Evolutionary conservation across 2,329 filamentous ascomycete species (phyloP), one percentile per base, ranked within the genome.

Genomic region (Pseudogymnoascus pannorum): DNA sequence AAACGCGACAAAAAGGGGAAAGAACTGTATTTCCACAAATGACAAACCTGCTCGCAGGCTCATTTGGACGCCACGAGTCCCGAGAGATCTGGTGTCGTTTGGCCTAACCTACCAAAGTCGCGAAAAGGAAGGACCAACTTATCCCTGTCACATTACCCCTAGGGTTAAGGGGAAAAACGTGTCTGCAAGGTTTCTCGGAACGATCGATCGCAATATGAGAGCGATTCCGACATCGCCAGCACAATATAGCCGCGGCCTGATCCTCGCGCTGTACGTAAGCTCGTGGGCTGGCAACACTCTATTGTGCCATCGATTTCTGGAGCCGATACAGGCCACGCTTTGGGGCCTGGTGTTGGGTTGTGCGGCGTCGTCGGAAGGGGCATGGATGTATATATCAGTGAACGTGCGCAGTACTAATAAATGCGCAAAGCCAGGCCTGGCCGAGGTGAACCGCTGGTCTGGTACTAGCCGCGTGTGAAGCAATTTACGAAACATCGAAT

Each of bases 361-460:
- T 51, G 24, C 44, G 14, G 24, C 29, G 44, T 24, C 24, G n/a
- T 18, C 20, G 22, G 2, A 54, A 31, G 42, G n/a, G 44, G 4
- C 44, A 54, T 54, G 44, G 44, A 26, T 31, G 44, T 54, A 54
- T 54, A 54, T 31, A 29, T 54, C 44, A 54, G 44, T n/a, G 26
- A 54, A 54, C 44, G 44, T 54, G 44, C 44, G 26, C 44, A 5
- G n/a, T 18, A 31, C 44, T 9, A 18, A 14, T 18, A 12, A 12
- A 18, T 31, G 44, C 24, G 26, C 12, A 2, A 54, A 18, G 24
- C 3, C 8, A 31, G 44, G 24, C 26, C 44, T 31, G 44, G 44
- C 24, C 44, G 14, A 54, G 16, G 24, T 7, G 44, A 31, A 54
- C 44, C 44, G 24, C n/a, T 31, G n/a, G 24, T 18, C 24, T 54